Conservation (phyloP, 768 basidiomycete genomes). For the Lactifluus echinatus region DNA sequence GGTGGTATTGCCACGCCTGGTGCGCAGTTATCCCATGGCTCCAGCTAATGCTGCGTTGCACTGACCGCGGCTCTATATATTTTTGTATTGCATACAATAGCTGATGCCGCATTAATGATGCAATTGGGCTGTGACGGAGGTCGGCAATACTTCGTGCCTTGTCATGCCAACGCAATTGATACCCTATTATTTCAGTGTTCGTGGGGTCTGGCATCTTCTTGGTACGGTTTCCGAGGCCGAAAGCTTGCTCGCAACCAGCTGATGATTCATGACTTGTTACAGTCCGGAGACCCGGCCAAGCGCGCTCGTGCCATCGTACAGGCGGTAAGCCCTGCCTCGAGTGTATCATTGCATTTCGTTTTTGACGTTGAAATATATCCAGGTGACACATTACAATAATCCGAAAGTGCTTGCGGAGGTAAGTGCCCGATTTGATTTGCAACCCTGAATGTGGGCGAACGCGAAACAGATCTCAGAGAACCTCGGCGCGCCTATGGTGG, state of each 20-base stretch:
- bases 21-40: slow-evolving; percentile 27
- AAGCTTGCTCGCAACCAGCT: not conserved
- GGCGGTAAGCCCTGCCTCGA: slow-evolving; percentile 54
- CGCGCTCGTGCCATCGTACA: slow-evolving; percentile 94
- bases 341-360: not conserved
- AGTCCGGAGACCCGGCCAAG: slow-evolving; percentile 91
- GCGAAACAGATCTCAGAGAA: slow-evolving; percentile 59
- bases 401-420: slow-evolving; percentile 87
- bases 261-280: slow-evolving; percentile 2
- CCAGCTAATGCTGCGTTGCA: slow-evolving; percentile 1
- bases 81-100: slow-evolving; percentile 30
- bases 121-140: slow-evolving; percentile 95
- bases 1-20: slow-evolving; percentile 91
- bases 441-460: not conserved
- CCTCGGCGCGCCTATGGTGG: slow-evolving; percentile 89
- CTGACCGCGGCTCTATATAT: slow-evolving; percentile 2
- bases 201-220: slow-evolving; percentile 98
- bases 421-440: slow-evolving; percentile 6
- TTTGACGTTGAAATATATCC: slow-evolving; percentile 11
- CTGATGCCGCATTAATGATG: slow-evolving; percentile 99
- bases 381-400: slow-evolving; percentile 95
- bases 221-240: slow-evolving; percentile 35
- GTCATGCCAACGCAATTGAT: not conserved
- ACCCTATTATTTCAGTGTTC: slow-evolving; percentile 56
- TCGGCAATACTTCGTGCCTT: slow-evolving; percentile 30